Evolutionary conservation across 495 filamentous ascomycete genomes (phyloP).

Genomic region (Letharia columbiana): DNA sequence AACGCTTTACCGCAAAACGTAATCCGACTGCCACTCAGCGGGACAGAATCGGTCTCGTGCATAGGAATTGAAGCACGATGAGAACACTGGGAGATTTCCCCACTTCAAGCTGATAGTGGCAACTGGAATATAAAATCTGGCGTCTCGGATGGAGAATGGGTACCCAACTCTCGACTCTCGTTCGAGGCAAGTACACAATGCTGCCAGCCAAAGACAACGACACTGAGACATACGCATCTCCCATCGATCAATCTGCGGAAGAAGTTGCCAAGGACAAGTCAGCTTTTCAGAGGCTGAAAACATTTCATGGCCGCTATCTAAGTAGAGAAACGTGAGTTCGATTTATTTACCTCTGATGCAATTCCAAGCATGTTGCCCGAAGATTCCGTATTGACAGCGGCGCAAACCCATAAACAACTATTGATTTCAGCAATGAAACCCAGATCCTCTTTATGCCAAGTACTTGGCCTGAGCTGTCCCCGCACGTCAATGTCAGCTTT

Average conservation of each 20-base stretch:
- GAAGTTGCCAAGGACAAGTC: not conserved
- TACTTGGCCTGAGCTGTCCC: not conserved
- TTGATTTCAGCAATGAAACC: not conserved
- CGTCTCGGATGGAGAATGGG: not conserved
- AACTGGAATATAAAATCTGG: not conserved
- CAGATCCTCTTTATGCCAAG: not conserved
- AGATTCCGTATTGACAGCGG: too few relatives aligned
- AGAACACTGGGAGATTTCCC: not conserved
- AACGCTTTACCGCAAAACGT: not conserved
- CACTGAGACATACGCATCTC: not conserved
- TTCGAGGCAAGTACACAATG: constrained; percentile 22
- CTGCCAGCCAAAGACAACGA: constrained; percentile 19
- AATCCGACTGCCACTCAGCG: not conserved
- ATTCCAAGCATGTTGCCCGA: not conserved
- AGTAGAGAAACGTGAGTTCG: constrained; percentile 13
- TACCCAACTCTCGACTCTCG: not conserved
- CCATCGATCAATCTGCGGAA: constrained; percentile 1
- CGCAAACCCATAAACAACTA: not conserved
- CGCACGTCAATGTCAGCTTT: not conserved
- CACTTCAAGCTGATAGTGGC: constrained; percentile 2
- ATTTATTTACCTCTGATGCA: not conserved
- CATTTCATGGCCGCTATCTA: constrained; percentile 5
- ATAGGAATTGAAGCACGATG: not conserved
- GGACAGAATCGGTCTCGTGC: not conserved
- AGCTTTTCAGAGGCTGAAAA: not conserved